Evolutionary conservation across 345 rosid species (phyloP).

Genomic region (Ceriops zippeliana): DNA sequence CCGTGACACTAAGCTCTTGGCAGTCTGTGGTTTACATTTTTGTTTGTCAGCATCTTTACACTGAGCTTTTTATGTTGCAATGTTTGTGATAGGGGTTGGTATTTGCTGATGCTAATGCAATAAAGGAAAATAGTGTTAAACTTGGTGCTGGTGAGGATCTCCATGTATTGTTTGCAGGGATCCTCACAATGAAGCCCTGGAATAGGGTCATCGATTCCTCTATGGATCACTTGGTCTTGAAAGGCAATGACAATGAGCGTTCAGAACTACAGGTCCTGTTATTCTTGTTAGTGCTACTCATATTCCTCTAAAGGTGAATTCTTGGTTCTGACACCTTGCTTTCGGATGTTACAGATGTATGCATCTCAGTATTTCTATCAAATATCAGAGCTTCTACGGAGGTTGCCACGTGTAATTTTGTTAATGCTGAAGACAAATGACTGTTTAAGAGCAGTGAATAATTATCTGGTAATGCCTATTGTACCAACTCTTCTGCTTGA

Average conservation of each 20-base stretch:
- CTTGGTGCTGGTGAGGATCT: slow-evolving; percentile 95
- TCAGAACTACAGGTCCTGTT: slow-evolving; percentile 72
- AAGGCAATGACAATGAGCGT: slow-evolving; percentile 60
- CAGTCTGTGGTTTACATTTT: slow-evolving; percentile 5
- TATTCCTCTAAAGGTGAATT: background rate
- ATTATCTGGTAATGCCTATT: slow-evolving; percentile 48
- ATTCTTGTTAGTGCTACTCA: background rate
- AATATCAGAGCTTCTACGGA: slow-evolving; percentile 88
- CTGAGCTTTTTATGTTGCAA: slow-evolving; percentile 5
- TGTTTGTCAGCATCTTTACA: slow-evolving; percentile 1
- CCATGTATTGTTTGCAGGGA: slow-evolving; percentile 70
- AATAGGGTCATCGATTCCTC: slow-evolving; percentile 72
- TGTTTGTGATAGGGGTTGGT: slow-evolving; percentile 51
- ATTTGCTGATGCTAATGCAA: slow-evolving; percentile 78
- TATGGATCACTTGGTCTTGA: slow-evolving; percentile 82
- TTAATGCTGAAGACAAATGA: slow-evolving; percentile 92
- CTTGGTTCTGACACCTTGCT: background rate
- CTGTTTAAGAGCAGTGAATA: slow-evolving; percentile 85
- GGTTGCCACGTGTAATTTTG: slow-evolving; percentile 86
- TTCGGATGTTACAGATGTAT: slow-evolving; percentile 52
- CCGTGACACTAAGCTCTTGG: slow-evolving; percentile 1
- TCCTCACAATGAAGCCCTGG: slow-evolving; percentile 96
- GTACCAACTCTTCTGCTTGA: slow-evolving; percentile 4
- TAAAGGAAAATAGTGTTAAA: slow-evolving; percentile 73
- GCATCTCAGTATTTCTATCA: slow-evolving; percentile 87